A percentile compares a stretch with the other conserved stretches of the same genome.
Conservation (phyloP, 2,329 filamentous ascomycete species). For the Trichoderma koningii region DNA sequence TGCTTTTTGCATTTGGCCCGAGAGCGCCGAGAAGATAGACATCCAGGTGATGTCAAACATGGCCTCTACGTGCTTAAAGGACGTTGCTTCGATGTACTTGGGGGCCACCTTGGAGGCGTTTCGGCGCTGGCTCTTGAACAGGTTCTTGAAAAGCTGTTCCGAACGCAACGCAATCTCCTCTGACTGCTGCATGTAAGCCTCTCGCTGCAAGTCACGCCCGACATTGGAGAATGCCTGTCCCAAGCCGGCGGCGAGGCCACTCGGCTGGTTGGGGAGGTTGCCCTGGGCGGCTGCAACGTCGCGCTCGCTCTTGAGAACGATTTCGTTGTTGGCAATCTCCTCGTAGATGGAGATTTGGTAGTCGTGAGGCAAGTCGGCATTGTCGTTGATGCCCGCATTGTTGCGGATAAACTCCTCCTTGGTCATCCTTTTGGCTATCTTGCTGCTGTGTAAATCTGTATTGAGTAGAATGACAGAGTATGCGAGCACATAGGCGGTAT, state of each 20-base stretch:
- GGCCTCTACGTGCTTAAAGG: slow-evolving; percentile 89
- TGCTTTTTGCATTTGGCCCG: slow-evolving; percentile 88
- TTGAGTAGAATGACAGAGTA: slow-evolving; percentile 98
- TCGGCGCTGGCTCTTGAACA: slow-evolving; percentile 85
- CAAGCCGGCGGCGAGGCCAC: slow-evolving; percentile 77
- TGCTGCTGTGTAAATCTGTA: slow-evolving; percentile 89
- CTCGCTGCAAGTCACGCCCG: slow-evolving; percentile 85
- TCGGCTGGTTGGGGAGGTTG: slow-evolving; percentile 57
- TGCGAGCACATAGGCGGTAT: slow-evolving; percentile 92
- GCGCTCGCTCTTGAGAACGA: slow-evolving; percentile 89
- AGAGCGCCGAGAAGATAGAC: slow-evolving; percentile 95
- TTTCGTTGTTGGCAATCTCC: slow-evolving; percentile 88
- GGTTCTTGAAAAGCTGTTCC: slow-evolving; percentile 86
- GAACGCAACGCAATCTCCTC: slow-evolving; percentile 80
- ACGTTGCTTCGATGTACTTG: slow-evolving; percentile 89
- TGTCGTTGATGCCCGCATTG: slow-evolving; percentile 97
- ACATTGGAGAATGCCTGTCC: slow-evolving; percentile 90
- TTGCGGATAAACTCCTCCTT: slow-evolving; percentile 99
- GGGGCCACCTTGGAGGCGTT: slow-evolving; percentile 69
- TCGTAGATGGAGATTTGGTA: slow-evolving; percentile 89
- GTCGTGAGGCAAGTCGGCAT: slow-evolving; percentile 86
- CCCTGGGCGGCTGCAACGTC: slow-evolving; percentile 84
- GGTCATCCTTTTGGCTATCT: slow-evolving; percentile 84
- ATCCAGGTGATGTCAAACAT: slow-evolving; percentile 99
- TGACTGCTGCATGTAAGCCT: slow-evolving; percentile 92